Conservation (phyloP, 1,284 basidiomycete genomes). For the Calocybe gambosa region DNA sequence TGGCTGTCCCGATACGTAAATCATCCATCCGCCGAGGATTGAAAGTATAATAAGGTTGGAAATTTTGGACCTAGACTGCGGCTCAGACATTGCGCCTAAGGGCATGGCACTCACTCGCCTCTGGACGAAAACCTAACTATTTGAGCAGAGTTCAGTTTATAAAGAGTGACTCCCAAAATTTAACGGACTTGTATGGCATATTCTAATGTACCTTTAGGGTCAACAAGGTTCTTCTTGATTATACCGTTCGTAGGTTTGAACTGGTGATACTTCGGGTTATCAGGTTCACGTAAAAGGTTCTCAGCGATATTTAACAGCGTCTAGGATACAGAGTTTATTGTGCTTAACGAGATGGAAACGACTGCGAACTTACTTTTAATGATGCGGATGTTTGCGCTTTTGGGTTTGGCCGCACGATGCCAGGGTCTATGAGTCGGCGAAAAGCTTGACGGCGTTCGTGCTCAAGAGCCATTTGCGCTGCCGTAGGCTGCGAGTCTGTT, state of each 20-base stretch:
- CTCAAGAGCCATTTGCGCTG: conserved; percentile 43
- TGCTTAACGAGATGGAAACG: conserved; percentile 12
- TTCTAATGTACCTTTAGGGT: conserved; percentile 66
- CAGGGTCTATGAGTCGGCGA: conserved; percentile 66
- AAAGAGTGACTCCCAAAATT: conserved; percentile 1
- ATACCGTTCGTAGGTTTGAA: conserved; percentile 70
- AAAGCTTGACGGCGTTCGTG: conserved; percentile 65
- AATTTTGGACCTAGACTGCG: conserved; percentile 34
- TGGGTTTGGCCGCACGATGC: conserved; percentile 69
- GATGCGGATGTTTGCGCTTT: conserved; percentile 51
- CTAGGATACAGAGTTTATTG: conserved; percentile 30
- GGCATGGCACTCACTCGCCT: conserved; percentile 30
- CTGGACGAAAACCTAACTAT: conserved; percentile 66
- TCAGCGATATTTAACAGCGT: conserved; percentile 63
- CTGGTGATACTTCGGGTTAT: conserved; percentile 60
- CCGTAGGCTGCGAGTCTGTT: conserved; percentile 23
- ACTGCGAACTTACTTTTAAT: conserved; percentile 45
- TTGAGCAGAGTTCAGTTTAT: background rate
- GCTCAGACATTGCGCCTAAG: conserved; percentile 1
- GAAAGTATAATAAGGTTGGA: conserved; percentile 65
- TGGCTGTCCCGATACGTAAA: conserved; percentile 53
- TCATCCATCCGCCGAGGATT: conserved; percentile 46
- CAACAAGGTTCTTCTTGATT: conserved; percentile 54
- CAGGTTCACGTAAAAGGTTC: conserved; percentile 64
- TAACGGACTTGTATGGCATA: conserved; percentile 63